phyloP scores from a whole-genome alignment of 257 asterid species.

The Fraxinus anomala region DNA sequence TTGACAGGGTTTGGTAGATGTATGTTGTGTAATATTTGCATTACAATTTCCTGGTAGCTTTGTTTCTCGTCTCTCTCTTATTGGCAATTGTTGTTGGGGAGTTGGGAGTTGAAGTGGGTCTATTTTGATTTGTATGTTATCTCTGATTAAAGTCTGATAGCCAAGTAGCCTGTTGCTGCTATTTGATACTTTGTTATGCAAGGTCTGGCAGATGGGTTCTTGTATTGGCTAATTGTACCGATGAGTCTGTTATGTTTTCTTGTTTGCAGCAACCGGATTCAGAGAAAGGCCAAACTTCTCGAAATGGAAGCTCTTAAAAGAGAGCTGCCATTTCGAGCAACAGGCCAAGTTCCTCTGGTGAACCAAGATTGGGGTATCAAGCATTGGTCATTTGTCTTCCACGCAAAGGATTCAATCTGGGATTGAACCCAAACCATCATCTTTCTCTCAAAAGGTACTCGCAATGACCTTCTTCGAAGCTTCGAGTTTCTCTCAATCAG shows the following conservation, averaged over 20 bases:
- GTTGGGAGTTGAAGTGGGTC: not conserved
- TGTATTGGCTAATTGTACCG: not conserved
- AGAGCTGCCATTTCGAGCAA: constrained; percentile 59
- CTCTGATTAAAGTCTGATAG: not conserved
- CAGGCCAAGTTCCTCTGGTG: constrained; percentile 59
- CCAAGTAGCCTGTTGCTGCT: not conserved
- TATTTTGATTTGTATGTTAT: not conserved
- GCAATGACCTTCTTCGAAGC: constrained; percentile 86
- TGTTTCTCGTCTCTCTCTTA: not conserved
- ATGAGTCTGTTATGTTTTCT: constrained; percentile 15
- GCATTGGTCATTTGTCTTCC: constrained; percentile 12
- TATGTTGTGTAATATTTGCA: constrained; percentile 1
- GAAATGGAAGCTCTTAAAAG: constrained; percentile 72
- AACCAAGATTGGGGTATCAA: constrained; percentile 45
- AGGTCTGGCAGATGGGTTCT: not conserved
- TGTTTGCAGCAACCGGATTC: constrained; percentile 67
- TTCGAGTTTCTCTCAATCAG: constrained; percentile 75
- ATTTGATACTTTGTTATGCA: not conserved
- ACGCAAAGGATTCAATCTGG: constrained; percentile 64
- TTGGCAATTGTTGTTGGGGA: not conserved
- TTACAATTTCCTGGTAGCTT: constrained; percentile 1
- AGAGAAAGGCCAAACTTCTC: constrained; percentile 59
- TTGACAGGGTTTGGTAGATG: not conserved
- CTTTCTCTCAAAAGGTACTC: constrained; percentile 70
- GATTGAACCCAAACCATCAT: constrained; percentile 50